phyloP scores from a whole-genome alignment of 257 asterid genomes.

The Ballota nigra region DNA sequence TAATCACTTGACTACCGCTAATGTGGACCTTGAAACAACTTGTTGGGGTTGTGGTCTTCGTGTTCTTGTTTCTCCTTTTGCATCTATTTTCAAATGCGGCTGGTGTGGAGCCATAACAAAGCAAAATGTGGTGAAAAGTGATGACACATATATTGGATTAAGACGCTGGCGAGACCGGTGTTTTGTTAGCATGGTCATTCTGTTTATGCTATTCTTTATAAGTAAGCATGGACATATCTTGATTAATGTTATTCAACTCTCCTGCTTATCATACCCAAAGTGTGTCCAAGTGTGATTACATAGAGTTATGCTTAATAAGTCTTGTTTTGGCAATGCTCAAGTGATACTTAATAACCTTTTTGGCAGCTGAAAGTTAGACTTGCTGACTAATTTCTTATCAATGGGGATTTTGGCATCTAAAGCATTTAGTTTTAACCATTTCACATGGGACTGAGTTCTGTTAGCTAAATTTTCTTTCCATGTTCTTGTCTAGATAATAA shows the following conservation, averaged over 20 bases:
- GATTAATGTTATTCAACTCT: not conserved
- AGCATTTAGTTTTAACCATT: slow-evolving; percentile 8
- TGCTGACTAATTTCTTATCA: not conserved
- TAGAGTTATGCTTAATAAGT: not conserved
- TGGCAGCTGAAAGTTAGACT: not conserved
- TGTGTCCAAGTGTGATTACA: slow-evolving; percentile 6
- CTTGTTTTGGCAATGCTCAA: not conserved
- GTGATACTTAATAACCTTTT: not conserved
- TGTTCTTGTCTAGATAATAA: not conserved
- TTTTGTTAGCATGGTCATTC: slow-evolving; percentile 54
- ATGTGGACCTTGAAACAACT: slow-evolving; percentile 61
- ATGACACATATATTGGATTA: slow-evolving; percentile 43
- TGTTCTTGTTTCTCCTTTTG: slow-evolving; percentile 68
- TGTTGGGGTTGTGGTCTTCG: slow-evolving; percentile 99
- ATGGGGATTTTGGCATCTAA: not conserved
- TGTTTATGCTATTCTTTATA: slow-evolving; percentile 70
- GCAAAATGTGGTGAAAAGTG: slow-evolving; percentile 44
- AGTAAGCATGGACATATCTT: slow-evolving; percentile 49
- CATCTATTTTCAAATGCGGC: slow-evolving; percentile 75
- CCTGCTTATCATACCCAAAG: not conserved
- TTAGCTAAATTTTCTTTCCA: not conserved
- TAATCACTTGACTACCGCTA: slow-evolving; percentile 35
- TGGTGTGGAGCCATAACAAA: slow-evolving; percentile 97
- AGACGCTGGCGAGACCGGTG: slow-evolving; percentile 79
- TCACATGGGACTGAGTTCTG: not conserved